phyloP scores from a whole-genome alignment of 2,329 filamentous ascomycete genomes.

The Phoma sp. region DNA sequence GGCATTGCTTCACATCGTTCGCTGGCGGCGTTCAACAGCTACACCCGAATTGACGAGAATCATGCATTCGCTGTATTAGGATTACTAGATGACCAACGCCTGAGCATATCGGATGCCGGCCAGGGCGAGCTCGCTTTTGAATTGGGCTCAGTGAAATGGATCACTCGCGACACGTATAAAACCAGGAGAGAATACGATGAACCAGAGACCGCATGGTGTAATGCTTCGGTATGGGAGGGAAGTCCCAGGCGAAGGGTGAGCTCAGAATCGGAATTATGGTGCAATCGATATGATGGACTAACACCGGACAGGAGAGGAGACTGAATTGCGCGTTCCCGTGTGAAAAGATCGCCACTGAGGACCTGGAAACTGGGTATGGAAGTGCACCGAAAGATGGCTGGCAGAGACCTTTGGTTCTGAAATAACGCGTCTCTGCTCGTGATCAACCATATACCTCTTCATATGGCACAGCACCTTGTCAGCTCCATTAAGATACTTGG shows the following conservation, averaged over 20 bases:
- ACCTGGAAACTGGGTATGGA: background rate
- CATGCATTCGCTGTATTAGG: conserved; percentile 18
- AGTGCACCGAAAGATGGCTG: background rate
- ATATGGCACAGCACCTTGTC: too few relatives aligned
- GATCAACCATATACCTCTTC: too few relatives aligned
- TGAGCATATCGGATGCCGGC: conserved; percentile 2
- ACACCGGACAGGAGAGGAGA: background rate
- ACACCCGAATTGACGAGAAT: conserved; percentile 12
- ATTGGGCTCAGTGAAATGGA: background rate
- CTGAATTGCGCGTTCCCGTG: conserved; percentile 6
- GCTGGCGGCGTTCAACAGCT: conserved; percentile 17
- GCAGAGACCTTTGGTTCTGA: background rate
- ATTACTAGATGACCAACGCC: conserved; percentile 13
- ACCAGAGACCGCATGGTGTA: background rate
- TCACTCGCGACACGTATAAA: background rate
- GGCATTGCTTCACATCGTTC: conserved; percentile 21
- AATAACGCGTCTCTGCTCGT: background rate
- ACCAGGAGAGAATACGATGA: background rate
- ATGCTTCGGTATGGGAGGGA: background rate
- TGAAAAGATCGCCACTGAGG: background rate
- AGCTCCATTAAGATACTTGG: too few relatives aligned
- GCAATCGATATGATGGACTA: background rate
- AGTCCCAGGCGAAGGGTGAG: background rate
- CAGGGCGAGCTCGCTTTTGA: background rate
- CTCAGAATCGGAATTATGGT: background rate